Evolutionary conservation across 805 yeast species (phyloP), one percentile per base, ranked within the genome.

Genomic region (Candida methanosorbosa): DNA sequence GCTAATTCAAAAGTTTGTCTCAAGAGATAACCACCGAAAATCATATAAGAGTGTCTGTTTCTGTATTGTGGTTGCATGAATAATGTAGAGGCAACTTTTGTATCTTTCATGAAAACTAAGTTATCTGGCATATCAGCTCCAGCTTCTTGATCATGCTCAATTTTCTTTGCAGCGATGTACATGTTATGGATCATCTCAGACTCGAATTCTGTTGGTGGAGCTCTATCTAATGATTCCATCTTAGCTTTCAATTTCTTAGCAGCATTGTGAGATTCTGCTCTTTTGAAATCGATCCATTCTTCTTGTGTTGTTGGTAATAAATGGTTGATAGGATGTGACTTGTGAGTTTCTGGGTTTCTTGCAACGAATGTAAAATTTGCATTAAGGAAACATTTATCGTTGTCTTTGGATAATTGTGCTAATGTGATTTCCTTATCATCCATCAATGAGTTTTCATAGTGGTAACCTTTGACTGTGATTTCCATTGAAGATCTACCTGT

Each of bases 11-110:
- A 88, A 2, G 95, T 77, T 60, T 87, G 95, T 57, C 96, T 76
- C 66, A 88, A 72, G 50, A 88, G 64, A 51, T 88, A 88, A 20
- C 97, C 97, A 48, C 97, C 97, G 57, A 88, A 88, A 30, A 88
- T 84, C 85, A 87, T 86, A 60, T 81, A 85, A 4, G 94, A 82
- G 55, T 88, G 95, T 55, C 95, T 75, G 64, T 88, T 88, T 61
- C 97, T 75, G 63, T 87, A 88, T 63, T 88, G 97, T 2, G 97
- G 97, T 60, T 88, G 97, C 90, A 88, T 90, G 59, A 87, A 78
- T 49, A 80, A 71, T 6, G 95, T 84, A 9, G 94, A 81, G 34
- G 72, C 64, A 35, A 83, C 69, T 34, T 57, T 62, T 1, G 96
- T 79, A 41, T 84, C 80, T 33, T 72, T 68, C 94, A 86, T 82